These are phyloP conservation scores for Anisodus tanguticus DNA, from an alignment of 257 asterid species.

Conservation along the genomic window DNA sequence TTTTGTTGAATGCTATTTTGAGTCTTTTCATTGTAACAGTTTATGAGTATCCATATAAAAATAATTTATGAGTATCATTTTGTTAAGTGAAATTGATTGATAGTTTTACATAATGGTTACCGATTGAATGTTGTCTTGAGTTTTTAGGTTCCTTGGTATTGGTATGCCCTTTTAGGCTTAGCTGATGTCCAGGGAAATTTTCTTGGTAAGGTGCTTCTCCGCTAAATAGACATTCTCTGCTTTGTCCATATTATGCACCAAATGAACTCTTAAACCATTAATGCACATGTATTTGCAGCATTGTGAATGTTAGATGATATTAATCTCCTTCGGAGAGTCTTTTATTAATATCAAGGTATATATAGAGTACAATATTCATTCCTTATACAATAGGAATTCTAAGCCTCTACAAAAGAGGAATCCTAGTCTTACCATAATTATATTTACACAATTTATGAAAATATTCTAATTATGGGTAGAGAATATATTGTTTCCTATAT, in stretches of 20 bases:
- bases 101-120: neutral
- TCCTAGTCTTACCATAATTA: too few species aligned
- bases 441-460: too few species aligned
- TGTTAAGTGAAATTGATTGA: neutral
- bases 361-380: too few species aligned
- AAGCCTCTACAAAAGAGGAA: too few species aligned
- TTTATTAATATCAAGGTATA: too few species aligned
- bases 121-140: neutral
- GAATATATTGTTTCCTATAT: too few species aligned
- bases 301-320: neutral
- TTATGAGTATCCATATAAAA: neutral
- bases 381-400: too few species aligned
- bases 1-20: too few species aligned
- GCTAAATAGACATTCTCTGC: neutral
- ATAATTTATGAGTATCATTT: neutral
- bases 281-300: neutral
- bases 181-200: conserved; percentile 77
- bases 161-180: conserved; percentile 64
- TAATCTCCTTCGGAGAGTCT: too few species aligned
- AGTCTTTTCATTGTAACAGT: too few species aligned
- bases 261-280: neutral
- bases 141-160: conserved; percentile 78
- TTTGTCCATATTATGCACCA: neutral
- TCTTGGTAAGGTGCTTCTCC: conserved; percentile 51
- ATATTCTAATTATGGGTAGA: too few species aligned